These are phyloP conservation scores for Ascochyta rabiei DNA, from an alignment of 2,329 filamentous ascomycete species.

Conservation along the genomic window DNA sequence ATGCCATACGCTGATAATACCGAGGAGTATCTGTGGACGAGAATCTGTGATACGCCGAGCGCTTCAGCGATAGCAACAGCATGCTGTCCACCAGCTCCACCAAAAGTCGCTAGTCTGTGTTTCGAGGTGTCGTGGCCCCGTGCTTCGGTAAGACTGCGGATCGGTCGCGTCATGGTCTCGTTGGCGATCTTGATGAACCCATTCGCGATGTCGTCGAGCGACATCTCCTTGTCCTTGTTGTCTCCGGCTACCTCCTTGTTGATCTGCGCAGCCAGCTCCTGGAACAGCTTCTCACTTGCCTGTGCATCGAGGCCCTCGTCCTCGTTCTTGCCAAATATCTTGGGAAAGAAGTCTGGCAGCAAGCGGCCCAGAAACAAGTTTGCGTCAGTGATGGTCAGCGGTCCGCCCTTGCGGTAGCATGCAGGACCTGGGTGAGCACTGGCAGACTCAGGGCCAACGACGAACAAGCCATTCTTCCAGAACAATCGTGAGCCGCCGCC, in stretches of 20 bases:
- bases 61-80: conserved; percentile 89
- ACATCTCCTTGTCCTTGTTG: conserved; percentile 66
- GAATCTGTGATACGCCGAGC: conserved; percentile 81
- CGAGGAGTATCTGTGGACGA: conserved; percentile 86
- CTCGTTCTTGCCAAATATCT: conserved; percentile 92
- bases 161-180: conserved; percentile 89
- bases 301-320: conserved; percentile 78
- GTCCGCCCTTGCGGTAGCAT: conserved; percentile 88
- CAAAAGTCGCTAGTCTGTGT: conserved; percentile 90
- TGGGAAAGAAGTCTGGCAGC: conserved; percentile 89
- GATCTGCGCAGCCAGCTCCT: conserved; percentile 76
- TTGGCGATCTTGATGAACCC: conserved; percentile 91
- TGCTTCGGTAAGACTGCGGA: conserved; percentile 87
- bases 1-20: conserved; percentile 91
- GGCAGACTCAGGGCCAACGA: conserved; percentile 87
- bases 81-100: conserved; percentile 89
- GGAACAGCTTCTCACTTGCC: conserved; percentile 76
- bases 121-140: conserved; percentile 90
- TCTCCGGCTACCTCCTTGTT: conserved; percentile 74
- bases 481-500: conserved; percentile 85
- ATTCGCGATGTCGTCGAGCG: conserved; percentile 82
- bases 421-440: conserved; percentile 88
- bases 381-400: conserved; percentile 90
- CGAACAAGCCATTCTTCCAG: conserved; percentile 87
- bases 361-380: conserved; percentile 85